These are phyloP conservation scores for Penicillium dipodomyicola DNA, from an alignment of 495 filamentous ascomycete species.

Conservation along the genomic window DNA sequence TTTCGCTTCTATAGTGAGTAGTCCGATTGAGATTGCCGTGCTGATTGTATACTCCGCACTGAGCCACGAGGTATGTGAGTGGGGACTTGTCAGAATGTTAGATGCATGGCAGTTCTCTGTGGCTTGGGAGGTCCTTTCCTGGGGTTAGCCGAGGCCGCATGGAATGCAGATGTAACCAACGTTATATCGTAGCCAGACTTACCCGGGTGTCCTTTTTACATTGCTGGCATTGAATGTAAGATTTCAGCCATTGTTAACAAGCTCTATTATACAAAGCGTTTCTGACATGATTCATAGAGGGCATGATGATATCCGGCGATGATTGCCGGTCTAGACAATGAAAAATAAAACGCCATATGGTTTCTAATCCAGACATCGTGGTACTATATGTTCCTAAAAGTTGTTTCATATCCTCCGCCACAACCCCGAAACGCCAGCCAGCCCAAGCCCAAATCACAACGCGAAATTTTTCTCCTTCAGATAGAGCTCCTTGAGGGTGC, in stretches of 20 bases:
- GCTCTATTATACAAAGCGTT: background rate
- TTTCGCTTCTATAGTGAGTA: background rate
- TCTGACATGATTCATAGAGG: background rate
- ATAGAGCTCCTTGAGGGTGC: constrained; percentile 58
- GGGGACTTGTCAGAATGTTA: background rate
- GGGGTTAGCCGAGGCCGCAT: background rate
- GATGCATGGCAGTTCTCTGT: background rate
- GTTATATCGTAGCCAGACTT: background rate
- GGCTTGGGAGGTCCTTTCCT: background rate
- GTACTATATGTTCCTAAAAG: background rate
- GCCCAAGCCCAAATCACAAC: constrained; percentile 28
- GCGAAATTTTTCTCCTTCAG: constrained; percentile 57
- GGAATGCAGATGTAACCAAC: background rate
- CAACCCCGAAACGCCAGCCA: background rate
- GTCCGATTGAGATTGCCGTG: background rate
- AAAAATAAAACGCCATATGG: background rate
- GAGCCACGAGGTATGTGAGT: background rate
- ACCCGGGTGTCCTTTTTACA: background rate
- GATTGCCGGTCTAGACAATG: background rate
- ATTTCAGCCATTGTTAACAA: background rate
- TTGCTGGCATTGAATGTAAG: background rate
- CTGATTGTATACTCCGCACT: background rate
- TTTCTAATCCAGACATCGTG: background rate
- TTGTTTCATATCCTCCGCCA: too few relatives aligned
- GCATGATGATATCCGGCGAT: background rate